Evolutionary conservation across 164 flowering plant species (phyloP).

Genomic region (Magnolia changhungtana): DNA sequence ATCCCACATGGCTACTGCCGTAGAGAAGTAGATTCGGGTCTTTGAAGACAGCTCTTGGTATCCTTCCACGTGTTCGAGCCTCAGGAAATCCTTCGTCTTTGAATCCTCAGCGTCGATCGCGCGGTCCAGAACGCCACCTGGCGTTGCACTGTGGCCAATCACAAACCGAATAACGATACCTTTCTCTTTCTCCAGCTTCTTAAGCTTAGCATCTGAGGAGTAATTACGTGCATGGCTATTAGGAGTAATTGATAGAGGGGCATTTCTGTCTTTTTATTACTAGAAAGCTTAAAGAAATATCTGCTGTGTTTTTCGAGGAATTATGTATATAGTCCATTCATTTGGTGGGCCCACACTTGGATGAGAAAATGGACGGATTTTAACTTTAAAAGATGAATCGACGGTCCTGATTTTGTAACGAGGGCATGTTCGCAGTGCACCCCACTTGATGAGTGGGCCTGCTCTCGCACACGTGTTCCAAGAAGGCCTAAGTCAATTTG

Average conservation of each 20-base stretch:
- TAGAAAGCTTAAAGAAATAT: background rate
- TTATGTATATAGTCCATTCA: background rate
- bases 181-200: conserved; percentile 67
- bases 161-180: conserved; percentile 76
- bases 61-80: conserved; percentile 76
- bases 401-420: too few relatives aligned
- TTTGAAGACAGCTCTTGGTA: conserved; percentile 81
- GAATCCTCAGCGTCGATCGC: conserved; percentile 65
- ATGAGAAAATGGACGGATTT: background rate
- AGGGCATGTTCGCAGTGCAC: too few relatives aligned
- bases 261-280: background rate
- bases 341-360: background rate
- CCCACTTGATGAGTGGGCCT: too few relatives aligned
- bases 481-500: too few relatives aligned
- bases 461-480: too few relatives aligned
- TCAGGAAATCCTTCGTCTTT: conserved; percentile 56
- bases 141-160: conserved; percentile 72
- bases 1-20: conserved; percentile 67
- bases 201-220: conserved; percentile 46
- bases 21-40: conserved; percentile 67
- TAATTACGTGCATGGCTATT: background rate
- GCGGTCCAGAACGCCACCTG: conserved; percentile 58
- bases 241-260: background rate
- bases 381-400: too few relatives aligned
- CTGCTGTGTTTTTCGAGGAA: background rate